Evolutionary conservation across 2,329 filamentous ascomycete species (phyloP), one percentile per base, ranked within the genome.

Genomic region (Coniella vitis): DNA sequence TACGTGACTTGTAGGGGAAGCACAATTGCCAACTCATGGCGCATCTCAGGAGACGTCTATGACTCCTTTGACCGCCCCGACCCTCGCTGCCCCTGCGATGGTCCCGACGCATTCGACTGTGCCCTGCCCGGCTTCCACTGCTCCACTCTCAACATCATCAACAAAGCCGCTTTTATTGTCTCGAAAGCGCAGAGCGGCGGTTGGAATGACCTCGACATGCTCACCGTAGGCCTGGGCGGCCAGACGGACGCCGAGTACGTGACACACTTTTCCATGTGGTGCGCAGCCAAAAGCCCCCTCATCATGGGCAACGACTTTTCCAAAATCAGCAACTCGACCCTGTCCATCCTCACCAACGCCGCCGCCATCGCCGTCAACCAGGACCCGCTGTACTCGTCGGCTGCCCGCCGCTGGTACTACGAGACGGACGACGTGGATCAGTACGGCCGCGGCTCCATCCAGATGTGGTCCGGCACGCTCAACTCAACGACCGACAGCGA

Each of bases 401-500:
- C 49, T 19, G 49, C 29, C n/a, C 49, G 49, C 4, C 7, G 49
- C 21, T 51, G 49, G 49, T 55, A 65, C 17, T 45, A 51, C 36
- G 45, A 47, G 12, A 51, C 49, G 16, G 17, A n/a, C 16, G 65
- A 69, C 42, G 60, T 60, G 4, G 68, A 72, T 49, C 60, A 65
- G 31, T 68, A 66, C 53, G 71, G 70, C 39, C 56, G 67, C 19
- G 69, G 71, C 34, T 69, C 74, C 42, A 69, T 73, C 37, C 69
- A 73, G 43, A 62, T 79, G 45, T 79, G 72, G 73, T 69, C 68
- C 4, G 73, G 75, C 14, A 53, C 52, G 4, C 60, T 79, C 3
- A 52, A 55, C 35, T 60, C 58, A 12, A 65, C 63, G 1, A 66
- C 65, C 19, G 69, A 71, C 16, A 71, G 70, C 12, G 69, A 74